Conservation (phyloP, 2,329 filamentous ascomycete genomes). For the Aspergillus bombycis region DNA sequence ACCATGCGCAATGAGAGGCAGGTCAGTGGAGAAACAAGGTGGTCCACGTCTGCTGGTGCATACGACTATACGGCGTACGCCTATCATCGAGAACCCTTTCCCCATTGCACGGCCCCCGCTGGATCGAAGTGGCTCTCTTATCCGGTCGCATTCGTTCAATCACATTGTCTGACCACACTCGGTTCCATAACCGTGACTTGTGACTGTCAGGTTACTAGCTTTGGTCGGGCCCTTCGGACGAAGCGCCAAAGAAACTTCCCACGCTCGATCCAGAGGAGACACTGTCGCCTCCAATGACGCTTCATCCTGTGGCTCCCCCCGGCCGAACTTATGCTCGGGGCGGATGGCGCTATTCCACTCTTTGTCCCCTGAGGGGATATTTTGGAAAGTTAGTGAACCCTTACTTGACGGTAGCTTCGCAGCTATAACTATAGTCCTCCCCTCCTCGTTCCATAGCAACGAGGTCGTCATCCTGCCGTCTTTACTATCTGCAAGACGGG, state of each 20-base stretch:
- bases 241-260: conserved; percentile 2
- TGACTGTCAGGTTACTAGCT: neutral
- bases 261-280: conserved; percentile 16
- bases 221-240: neutral
- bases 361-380: conserved; percentile 5
- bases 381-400: neutral
- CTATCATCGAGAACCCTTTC: conserved; percentile 14
- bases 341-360: conserved; percentile 2
- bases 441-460: conserved; percentile 10
- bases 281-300: conserved; percentile 16
- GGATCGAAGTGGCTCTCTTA: conserved; percentile 17
- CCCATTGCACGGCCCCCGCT: conserved; percentile 19
- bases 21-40: neutral
- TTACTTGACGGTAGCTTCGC: conserved; percentile 10
- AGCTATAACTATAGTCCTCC: neutral
- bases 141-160: conserved; percentile 21
- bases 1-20: neutral
- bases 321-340: neutral
- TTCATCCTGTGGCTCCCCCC: conserved; percentile 2
- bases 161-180: conserved; percentile 22
- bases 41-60: neutral
- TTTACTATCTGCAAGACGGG: conserved; percentile 8
- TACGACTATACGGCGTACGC: neutral
- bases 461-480: conserved; percentile 9
- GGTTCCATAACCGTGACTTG: neutral